Percentiles rank a stretch among this genome's conserved stretches.
These are phyloP conservation scores for Ogataea parapolymorpha DNA, from an alignment of 805 yeast genomes.

Conservation along the genomic window DNA sequence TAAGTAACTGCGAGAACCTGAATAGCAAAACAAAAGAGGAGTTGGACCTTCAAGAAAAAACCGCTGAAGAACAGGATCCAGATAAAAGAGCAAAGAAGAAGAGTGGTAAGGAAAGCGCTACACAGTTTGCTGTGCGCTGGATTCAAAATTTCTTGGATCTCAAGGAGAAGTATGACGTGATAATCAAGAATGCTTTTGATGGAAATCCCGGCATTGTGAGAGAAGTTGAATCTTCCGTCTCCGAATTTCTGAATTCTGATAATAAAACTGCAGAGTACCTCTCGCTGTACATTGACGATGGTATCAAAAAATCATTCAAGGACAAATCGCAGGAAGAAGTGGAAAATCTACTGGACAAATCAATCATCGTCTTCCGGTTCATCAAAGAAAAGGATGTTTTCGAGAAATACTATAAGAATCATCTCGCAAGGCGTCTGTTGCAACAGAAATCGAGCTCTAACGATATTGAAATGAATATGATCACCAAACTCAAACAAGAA, in stretches of 20 bases:
- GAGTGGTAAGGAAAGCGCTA: slow-evolving; percentile 33
- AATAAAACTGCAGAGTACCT: slow-evolving; percentile 50
- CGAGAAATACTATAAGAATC: slow-evolving; percentile 80
- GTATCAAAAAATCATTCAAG: slow-evolving; percentile 46
- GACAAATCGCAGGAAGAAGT: slow-evolving; percentile 45
- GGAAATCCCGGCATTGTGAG: slow-evolving; percentile 49
- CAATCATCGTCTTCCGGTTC: slow-evolving; percentile 61
- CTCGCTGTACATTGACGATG: slow-evolving; percentile 57
- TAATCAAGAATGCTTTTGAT: slow-evolving; percentile 48
- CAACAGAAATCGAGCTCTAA: slow-evolving; percentile 42
- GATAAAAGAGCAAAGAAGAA: slow-evolving; percentile 19
- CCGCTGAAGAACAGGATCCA: slow-evolving; percentile 16
- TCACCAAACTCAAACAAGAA: slow-evolving; percentile 67
- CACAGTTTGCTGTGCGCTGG: slow-evolving; percentile 66
- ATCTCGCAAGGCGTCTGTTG: slow-evolving; percentile 75
- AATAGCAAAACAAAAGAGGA: slow-evolving; percentile 27
- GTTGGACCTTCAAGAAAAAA: slow-evolving; percentile 16
- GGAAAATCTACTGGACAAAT: slow-evolving; percentile 47
- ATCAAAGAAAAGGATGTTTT: slow-evolving; percentile 82
- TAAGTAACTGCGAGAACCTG: slow-evolving; percentile 43
- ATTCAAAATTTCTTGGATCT: slow-evolving; percentile 52
- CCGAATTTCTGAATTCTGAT: slow-evolving; percentile 55
- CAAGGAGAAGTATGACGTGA: slow-evolving; percentile 46
- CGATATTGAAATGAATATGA: slow-evolving; percentile 68
- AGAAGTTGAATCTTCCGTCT: slow-evolving; percentile 57